Percentiles rank a stretch among this genome's conserved stretches.
These are phyloP conservation scores for Lipomyces sp. DNA, from an alignment of 805 yeast genomes.

Conservation along the genomic window DNA sequence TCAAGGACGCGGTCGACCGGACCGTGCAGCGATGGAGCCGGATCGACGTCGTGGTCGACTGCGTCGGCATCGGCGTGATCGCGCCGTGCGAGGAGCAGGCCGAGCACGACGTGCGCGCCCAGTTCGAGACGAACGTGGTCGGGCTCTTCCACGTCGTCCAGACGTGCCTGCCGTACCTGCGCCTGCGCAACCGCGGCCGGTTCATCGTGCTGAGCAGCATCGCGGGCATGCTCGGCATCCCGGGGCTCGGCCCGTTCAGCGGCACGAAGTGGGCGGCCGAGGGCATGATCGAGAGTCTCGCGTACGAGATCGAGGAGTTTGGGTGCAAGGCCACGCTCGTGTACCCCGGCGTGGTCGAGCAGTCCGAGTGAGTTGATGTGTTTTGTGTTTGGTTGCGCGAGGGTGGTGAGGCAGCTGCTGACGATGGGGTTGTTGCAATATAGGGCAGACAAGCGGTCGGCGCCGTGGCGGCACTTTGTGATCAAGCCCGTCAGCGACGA, in stretches of 20 bases:
- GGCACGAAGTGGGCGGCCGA: slow-evolving; percentile 38
- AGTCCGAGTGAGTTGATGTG: slow-evolving; percentile 11
- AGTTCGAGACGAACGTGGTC: slow-evolving; percentile 33
- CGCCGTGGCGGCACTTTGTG: slow-evolving; percentile 31
- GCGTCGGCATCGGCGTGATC: slow-evolving; percentile 30
- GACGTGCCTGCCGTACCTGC: slow-evolving; percentile 30
- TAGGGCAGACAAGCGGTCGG: slow-evolving; percentile 18
- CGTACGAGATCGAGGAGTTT: slow-evolving; percentile 32
- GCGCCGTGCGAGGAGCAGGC: slow-evolving; percentile 34
- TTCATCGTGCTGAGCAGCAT: slow-evolving; percentile 28
- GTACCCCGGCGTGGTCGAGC: slow-evolving; percentile 24
- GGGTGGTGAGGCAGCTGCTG: background rate
- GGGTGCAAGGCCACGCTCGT: slow-evolving; percentile 24
- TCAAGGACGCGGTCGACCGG: slow-evolving; percentile 28
- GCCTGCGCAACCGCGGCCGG: slow-evolving; percentile 25
- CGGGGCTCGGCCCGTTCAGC: slow-evolving; percentile 34
- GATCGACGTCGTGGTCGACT: slow-evolving; percentile 32
- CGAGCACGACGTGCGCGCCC: slow-evolving; percentile 31
- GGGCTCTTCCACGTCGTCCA: slow-evolving; percentile 34
- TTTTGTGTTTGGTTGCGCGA: background rate
- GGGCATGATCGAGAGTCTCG: slow-evolving; percentile 36
- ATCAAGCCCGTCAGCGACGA: slow-evolving; percentile 25
- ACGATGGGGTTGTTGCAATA: background rate
- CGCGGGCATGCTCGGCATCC: slow-evolving; percentile 35
- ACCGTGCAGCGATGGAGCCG: slow-evolving; percentile 29